These are phyloP conservation scores for Panicum virgatum DNA, from an alignment of 202 grass and related monocot genomes.

Conservation along the genomic window DNA sequence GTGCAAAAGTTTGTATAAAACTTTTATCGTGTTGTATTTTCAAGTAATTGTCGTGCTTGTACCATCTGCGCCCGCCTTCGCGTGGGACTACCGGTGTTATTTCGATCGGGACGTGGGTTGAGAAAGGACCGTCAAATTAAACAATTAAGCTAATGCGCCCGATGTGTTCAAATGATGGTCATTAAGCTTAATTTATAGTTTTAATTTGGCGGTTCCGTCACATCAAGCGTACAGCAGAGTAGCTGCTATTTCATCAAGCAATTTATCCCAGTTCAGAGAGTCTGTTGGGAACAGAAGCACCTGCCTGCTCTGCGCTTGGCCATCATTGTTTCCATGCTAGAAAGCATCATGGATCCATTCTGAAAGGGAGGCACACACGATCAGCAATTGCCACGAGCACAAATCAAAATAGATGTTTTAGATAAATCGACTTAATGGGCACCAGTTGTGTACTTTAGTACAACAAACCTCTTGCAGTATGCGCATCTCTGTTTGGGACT, in stretches of 20 bases:
- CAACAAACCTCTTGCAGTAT: not conserved
- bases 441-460: not conserved
- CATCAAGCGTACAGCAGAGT: not conserved
- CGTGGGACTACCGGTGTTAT: too few relatives aligned
- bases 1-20: too few relatives aligned
- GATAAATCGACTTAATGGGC: not conserved
- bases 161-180: too few relatives aligned
- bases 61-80: too few relatives aligned
- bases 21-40: too few relatives aligned
- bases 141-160: too few relatives aligned
- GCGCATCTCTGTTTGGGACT: not conserved
- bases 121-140: too few relatives aligned
- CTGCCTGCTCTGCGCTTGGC: not conserved
- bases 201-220: too few relatives aligned
- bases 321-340: not conserved
- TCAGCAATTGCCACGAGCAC: not conserved
- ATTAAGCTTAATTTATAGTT: too few relatives aligned
- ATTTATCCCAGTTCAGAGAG: too few relatives aligned
- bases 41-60: too few relatives aligned
- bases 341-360: not conserved
- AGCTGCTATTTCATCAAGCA: not conserved
- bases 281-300: not conserved
- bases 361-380: not conserved
- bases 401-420: not conserved
- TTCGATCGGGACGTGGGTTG: too few relatives aligned